phyloP scores from a whole-genome alignment of 352 stramenopile genomes.

The Pythium dissimile region DNA sequence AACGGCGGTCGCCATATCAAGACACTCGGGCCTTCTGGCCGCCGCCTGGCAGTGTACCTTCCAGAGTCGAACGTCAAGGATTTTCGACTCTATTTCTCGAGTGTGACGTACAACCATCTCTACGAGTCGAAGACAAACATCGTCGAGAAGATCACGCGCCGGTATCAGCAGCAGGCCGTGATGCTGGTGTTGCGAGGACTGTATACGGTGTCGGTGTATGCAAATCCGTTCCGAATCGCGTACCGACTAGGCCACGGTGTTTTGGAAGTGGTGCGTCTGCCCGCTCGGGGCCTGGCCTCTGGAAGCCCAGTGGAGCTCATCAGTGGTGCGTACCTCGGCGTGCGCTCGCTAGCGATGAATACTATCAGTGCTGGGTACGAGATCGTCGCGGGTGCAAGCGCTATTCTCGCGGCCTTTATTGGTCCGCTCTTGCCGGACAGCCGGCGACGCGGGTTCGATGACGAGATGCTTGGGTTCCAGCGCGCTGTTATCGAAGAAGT shows the following conservation, averaged over 20 bases:
- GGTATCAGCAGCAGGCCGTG: slow-evolving; percentile 84
- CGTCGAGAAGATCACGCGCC: slow-evolving; percentile 69
- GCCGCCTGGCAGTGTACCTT: slow-evolving; percentile 77
- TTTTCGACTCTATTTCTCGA: slow-evolving; percentile 81
- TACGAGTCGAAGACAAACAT: slow-evolving; percentile 78
- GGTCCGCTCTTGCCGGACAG: slow-evolving; percentile 64
- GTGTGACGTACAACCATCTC: slow-evolving; percentile 75
- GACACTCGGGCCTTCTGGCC: slow-evolving; percentile 68
- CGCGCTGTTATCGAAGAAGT: slow-evolving; percentile 86
- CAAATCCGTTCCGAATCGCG: slow-evolving; percentile 84
- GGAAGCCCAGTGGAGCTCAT: slow-evolving; percentile 82
- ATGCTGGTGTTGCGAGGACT: slow-evolving; percentile 80
- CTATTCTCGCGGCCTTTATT: slow-evolving; percentile 73
- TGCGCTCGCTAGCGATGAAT: slow-evolving; percentile 86
- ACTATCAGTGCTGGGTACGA: slow-evolving; percentile 88
- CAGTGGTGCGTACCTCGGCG: slow-evolving; percentile 77
- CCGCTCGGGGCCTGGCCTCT: slow-evolving; percentile 71
- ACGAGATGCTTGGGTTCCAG: slow-evolving; percentile 84
- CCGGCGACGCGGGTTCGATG: slow-evolving; percentile 74
- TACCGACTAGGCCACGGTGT: slow-evolving; percentile 82
- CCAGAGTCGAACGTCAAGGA: slow-evolving; percentile 89
- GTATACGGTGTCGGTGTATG: slow-evolving; percentile 86
- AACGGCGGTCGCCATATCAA: slow-evolving; percentile 84
- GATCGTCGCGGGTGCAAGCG: slow-evolving; percentile 77
- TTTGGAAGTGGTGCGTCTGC: slow-evolving; percentile 76